A percentile compares a stretch with the other conserved stretches of the same genome.
These are phyloP conservation scores for Urochloa ruziziensis DNA, from an alignment of 176 grass and related monocot species.

Conservation along the genomic window DNA sequence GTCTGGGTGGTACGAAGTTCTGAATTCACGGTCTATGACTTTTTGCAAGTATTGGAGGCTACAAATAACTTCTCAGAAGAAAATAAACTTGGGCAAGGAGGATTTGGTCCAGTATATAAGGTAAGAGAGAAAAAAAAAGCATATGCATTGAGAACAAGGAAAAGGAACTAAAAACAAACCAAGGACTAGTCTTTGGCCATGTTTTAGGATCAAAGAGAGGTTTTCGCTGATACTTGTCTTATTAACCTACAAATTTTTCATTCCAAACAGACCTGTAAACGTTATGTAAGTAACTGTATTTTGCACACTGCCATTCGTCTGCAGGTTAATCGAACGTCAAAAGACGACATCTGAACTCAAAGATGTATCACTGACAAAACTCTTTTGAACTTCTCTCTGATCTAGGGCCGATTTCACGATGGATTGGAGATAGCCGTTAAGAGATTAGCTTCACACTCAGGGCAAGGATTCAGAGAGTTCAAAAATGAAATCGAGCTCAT, in stretches of 20 bases:
- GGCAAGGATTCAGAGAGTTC: neutral
- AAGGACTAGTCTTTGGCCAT: neutral
- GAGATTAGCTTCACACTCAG: neutral
- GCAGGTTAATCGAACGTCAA: too few species aligned
- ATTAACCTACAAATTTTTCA: too few species aligned
- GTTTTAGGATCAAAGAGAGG: too few species aligned
- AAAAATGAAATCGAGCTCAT: too few species aligned
- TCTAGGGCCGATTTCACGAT: neutral
- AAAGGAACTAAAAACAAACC: neutral
- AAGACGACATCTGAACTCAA: neutral
- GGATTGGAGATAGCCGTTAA: neutral
- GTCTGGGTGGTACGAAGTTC: neutral
- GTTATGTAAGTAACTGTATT: neutral
- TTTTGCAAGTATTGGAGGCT: neutral
- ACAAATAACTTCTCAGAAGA: constrained; percentile 23
- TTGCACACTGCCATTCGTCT: too few species aligned
- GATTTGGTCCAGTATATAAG: constrained; percentile 68
- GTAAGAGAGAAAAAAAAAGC: neutral
- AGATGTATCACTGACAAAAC: neutral
- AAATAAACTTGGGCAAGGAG: constrained; percentile 65
- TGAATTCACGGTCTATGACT: neutral
- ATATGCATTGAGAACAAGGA: too few species aligned
- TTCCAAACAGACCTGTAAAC: neutral
- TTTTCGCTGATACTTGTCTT: too few species aligned
- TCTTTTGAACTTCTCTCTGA: neutral